phyloP scores from a whole-genome alignment of 1,139 yeast genomes.

The Blastobotrys persicus region DNA sequence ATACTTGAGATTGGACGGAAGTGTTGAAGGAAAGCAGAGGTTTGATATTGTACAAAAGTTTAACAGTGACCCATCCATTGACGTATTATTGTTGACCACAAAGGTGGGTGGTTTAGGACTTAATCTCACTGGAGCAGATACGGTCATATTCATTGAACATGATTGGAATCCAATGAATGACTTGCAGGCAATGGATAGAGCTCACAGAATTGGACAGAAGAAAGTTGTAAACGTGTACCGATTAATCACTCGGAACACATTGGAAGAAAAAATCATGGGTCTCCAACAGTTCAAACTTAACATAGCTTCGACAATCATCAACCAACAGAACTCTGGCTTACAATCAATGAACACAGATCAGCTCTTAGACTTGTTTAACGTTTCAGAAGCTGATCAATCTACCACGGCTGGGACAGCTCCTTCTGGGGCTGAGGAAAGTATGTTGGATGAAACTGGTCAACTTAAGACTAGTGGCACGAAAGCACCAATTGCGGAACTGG shows the following conservation, averaged over 20 bases:
- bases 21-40: slow-evolving; percentile 88
- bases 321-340: slow-evolving; percentile 93
- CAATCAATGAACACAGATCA: slow-evolving; percentile 97
- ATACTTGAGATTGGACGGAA: slow-evolving; percentile 92
- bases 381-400: slow-evolving; percentile 52
- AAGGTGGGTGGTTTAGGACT: slow-evolving; percentile 98
- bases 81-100: slow-evolving; percentile 84
- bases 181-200: slow-evolving; percentile 98
- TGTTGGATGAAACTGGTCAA: slow-evolving; percentile 54
- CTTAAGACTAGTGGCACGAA: slow-evolving; percentile 57
- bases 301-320: slow-evolving; percentile 92
- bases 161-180: slow-evolving; percentile 99
- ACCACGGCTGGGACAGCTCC: slow-evolving; percentile 41
- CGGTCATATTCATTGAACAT: slow-evolving; percentile 96
- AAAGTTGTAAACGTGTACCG: slow-evolving; percentile 95
- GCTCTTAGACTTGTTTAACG: slow-evolving; percentile 82
- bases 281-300: slow-evolving; percentile 96
- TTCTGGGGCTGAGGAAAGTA: slow-evolving; percentile 38
- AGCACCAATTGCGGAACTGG: slow-evolving; percentile 75
- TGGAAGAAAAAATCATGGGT: slow-evolving; percentile 98
- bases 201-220: slow-evolving; percentile 96
- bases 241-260: slow-evolving; percentile 84
- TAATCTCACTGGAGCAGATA: slow-evolving; percentile 97
- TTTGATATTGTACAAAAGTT: slow-evolving; percentile 89
- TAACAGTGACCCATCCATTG: slow-evolving; percentile 96